A percentile compares a stretch with the other conserved stretches of the same genome.
Conservation (phyloP, 2,329 filamentous ascomycete genomes). For the Alternaria metachromatica region DNA sequence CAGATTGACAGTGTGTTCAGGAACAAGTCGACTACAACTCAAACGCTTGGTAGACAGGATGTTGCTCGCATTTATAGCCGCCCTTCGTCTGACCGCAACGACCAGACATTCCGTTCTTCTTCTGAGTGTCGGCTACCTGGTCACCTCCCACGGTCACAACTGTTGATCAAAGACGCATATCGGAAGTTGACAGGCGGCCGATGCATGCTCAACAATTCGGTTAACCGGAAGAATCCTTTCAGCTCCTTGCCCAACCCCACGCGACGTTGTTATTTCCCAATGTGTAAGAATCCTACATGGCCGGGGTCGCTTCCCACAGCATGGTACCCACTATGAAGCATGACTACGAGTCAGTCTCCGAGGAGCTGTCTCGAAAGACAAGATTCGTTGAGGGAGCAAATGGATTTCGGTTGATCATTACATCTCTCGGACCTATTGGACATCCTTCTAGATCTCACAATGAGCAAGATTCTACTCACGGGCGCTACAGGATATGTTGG, state of each 20-base stretch:
- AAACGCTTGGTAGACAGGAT: neutral
- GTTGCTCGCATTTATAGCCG: neutral
- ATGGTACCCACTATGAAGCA: neutral
- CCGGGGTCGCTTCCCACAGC: neutral
- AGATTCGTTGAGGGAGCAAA: neutral
- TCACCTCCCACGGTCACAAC: neutral
- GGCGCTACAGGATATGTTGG: conserved; percentile 25
- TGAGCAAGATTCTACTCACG: conserved; percentile 23
- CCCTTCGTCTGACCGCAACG: neutral
- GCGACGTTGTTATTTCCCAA: neutral
- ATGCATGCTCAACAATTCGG: neutral
- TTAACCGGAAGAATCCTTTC: neutral
- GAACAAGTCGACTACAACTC: neutral
- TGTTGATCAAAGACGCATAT: neutral
- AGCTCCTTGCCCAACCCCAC: neutral
- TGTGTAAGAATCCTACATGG: neutral
- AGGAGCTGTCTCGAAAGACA: neutral
- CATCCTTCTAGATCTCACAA: neutral
- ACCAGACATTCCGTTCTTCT: neutral
- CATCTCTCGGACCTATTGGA: neutral
- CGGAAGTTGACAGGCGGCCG: neutral
- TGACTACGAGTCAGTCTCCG: neutral
- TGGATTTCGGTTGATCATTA: neutral
- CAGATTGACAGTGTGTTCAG: neutral
- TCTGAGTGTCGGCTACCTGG: neutral